A percentile compares a stretch with the other conserved stretches of the same genome.
Conservation (phyloP, 2,329 filamentous ascomycete species). For the Pestalotiopsis sp. region DNA sequence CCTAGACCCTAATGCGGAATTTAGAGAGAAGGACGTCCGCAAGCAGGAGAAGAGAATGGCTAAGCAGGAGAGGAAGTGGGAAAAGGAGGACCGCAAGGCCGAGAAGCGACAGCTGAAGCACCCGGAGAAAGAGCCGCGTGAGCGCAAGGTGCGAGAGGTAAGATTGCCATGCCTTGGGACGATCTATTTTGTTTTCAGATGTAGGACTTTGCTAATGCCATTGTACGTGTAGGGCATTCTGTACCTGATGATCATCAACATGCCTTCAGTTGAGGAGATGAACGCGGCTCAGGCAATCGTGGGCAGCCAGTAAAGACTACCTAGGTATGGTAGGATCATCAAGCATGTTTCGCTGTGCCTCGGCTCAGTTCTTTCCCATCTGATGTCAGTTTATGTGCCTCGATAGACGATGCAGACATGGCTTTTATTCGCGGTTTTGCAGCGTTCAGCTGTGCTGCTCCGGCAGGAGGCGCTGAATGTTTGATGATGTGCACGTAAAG, state of each 20-base stretch:
- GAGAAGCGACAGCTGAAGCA: slow-evolving; percentile 19
- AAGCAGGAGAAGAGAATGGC: slow-evolving; percentile 18
- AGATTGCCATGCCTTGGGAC: neutral
- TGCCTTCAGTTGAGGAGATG: slow-evolving; percentile 47
- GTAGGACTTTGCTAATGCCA: neutral
- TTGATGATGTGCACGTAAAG: too few relatives aligned
- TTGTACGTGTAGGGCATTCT: slow-evolving; percentile 38
- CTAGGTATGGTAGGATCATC: too few relatives aligned
- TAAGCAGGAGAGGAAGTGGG: slow-evolving; percentile 18
- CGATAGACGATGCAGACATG: too few relatives aligned
- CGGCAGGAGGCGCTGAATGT: too few relatives aligned
- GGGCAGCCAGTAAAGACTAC: neutral
- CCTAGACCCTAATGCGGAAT: slow-evolving; percentile 20
- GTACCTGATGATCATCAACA: slow-evolving; percentile 53
- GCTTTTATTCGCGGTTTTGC: too few relatives aligned
- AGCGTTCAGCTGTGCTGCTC: too few relatives aligned
- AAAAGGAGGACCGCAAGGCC: slow-evolving; percentile 18
- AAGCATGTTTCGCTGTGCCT: too few relatives aligned
- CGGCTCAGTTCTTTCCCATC: too few relatives aligned
- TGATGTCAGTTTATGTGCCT: too few relatives aligned
- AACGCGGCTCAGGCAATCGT: neutral
- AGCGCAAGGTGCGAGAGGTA: slow-evolving; percentile 3
- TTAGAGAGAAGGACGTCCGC: slow-evolving; percentile 18
- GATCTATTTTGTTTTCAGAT: neutral
- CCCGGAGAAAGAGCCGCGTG: slow-evolving; percentile 12